Percentiles rank a stretch among this genome's conserved stretches.
Evolutionary conservation across 179 eudicot genomes (phyloP).

Genomic region (Amaranthus tricolor): DNA sequence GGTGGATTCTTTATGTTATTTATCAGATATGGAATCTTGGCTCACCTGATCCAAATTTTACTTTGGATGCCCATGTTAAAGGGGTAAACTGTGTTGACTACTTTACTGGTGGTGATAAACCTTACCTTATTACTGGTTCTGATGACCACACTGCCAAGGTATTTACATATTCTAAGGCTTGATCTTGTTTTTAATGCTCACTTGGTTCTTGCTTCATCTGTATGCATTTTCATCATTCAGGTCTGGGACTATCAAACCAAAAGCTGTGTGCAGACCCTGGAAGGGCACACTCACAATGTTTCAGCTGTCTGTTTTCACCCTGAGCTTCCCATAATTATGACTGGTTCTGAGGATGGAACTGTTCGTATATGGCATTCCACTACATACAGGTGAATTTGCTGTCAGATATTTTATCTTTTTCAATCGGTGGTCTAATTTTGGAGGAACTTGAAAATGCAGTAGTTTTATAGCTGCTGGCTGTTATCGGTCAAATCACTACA

Average conservation of each 20-base stretch:
- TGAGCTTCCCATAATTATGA: constrained; percentile 82
- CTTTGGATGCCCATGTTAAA: constrained; percentile 87
- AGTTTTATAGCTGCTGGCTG: background rate
- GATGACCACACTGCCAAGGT: constrained; percentile 98
- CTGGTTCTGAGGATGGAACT: constrained; percentile 95
- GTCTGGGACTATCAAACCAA: constrained; percentile 96
- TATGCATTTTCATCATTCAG: constrained; percentile 30
- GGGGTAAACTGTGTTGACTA: constrained; percentile 93
- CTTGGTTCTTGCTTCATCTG: constrained; percentile 6
- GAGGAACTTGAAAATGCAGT: background rate
- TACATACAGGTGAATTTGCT: constrained; percentile 58
- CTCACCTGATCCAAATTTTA: constrained; percentile 87
- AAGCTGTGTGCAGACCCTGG: constrained; percentile 90
- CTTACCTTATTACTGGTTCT: constrained; percentile 81
- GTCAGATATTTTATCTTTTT: background rate
- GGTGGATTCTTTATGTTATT: background rate
- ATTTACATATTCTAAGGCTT: constrained; percentile 11
- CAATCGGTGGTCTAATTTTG: background rate
- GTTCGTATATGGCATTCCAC: constrained; percentile 94
- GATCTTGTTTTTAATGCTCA: background rate
- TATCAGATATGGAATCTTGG: constrained; percentile 92
- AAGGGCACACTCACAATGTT: constrained; percentile 89
- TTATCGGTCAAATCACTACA: no score
- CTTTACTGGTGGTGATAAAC: constrained; percentile 92
- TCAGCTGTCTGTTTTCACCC: constrained; percentile 95